These are phyloP conservation scores for Fragilariopsis cylindrus DNA, from an alignment of 108 stramenopile species.

Conservation along the genomic window DNA sequence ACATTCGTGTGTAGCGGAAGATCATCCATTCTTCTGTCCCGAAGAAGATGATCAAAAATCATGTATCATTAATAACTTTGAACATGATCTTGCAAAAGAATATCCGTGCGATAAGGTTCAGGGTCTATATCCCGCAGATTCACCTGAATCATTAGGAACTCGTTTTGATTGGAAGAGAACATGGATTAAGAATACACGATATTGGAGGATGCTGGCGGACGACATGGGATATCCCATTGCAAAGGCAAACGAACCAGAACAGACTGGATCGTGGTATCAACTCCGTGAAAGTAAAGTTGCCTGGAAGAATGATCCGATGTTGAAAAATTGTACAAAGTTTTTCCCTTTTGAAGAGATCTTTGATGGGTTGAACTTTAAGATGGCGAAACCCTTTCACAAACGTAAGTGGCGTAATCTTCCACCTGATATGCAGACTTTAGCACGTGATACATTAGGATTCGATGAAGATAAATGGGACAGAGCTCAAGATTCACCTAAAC, in stretches of 20 bases:
- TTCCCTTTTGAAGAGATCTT: neutral
- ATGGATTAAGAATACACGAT: neutral
- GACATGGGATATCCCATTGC: slow-evolving; percentile 4
- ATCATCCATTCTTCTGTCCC: neutral
- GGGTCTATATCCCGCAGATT: slow-evolving; percentile 7
- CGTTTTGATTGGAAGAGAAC: neutral
- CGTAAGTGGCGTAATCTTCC: neutral
- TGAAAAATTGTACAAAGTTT: neutral
- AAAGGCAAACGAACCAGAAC: slow-evolving; percentile 3
- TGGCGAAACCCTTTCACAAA: neutral
- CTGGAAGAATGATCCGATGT: neutral
- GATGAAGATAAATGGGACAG: neutral
- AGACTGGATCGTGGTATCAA: neutral
- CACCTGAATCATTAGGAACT: neutral
- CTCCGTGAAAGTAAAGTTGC: neutral
- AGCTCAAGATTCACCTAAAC: neutral
- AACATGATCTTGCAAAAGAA: slow-evolving; percentile 3
- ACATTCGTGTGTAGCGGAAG: neutral
- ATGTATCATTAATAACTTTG: slow-evolving; percentile 19
- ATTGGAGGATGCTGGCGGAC: slow-evolving; percentile 5
- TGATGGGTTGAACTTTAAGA: neutral
- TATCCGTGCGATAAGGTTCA: neutral
- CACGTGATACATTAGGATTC: neutral
- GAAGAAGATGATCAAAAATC: neutral
- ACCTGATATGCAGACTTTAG: neutral